Base-by-base conservation (phyloP, 805 yeast genomes). In the Hagleromyces aurorensis region DNA sequence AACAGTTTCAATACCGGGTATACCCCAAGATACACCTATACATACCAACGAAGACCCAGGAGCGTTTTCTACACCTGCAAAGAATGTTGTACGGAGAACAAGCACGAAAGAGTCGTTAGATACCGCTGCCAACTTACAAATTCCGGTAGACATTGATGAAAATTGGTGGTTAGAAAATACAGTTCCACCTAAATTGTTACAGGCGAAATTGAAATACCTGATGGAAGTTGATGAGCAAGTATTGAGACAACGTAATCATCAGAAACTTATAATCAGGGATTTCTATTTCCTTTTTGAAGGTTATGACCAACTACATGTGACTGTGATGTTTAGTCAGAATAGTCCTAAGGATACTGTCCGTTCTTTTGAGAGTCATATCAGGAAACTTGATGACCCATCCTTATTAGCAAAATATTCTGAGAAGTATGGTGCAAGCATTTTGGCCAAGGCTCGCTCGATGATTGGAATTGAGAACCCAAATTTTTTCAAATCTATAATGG, bases 231-330 rank as follows among this genome's bases (percentile, higher is more conserved):
- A 85, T 33, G 70, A 72, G 16, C 61, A 67, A 34, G 47, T 49
- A 9, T 58, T 78, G 6, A 41, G 41, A 9, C 81, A 79, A 46
- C 70, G 94, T 41, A 72, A 72, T 8, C 71, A 72, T 14, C 59
- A 73, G 23, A 40, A 37, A 3, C 38, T 60, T 30, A 57, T 64
- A 4, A 62, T 70, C 38, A 65, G 79, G 31, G 86, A 79, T 40
- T 75, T 80, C 40, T 84, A 83, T 48, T 64, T 85, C 9, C 56
- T 86, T 22, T 78, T 75, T 53, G 74, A 70, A 37, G 93, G 83
- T 50, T 74, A 78, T 41, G 71, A 91, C 1, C 84, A 78, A 42
- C 61, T 76, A 4, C 58, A 70, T 1, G 57, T 84, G 38, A 74
- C 76, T 28, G 57, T 81, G 4, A 63, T 67, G 13, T 84, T 63